Evolutionary conservation across 2,329 filamentous ascomycete genomes (phyloP).

Genomic region (Arthroderma sp.): DNA sequence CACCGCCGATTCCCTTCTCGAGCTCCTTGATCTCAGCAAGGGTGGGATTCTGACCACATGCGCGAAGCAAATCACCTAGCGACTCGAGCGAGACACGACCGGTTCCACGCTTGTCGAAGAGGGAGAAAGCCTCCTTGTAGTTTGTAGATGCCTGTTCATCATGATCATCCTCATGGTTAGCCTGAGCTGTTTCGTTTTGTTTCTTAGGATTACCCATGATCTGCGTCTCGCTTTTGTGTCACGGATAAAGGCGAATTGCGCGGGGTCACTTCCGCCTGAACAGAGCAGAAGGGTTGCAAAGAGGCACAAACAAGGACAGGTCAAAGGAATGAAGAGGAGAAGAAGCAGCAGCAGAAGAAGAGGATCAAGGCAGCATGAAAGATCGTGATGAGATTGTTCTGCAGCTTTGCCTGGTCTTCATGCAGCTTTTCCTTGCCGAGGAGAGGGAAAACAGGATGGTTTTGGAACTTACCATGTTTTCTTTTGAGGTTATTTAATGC

Average conservation of each 20-base stretch:
- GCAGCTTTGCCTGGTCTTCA: no score
- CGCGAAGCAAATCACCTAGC: conserved; percentile 85
- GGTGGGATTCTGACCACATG: conserved; percentile 96
- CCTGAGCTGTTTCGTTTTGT: neutral
- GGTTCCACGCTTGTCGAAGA: conserved; percentile 98
- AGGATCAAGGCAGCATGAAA: neutral
- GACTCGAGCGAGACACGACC: conserved; percentile 77
- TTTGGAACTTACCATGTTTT: no score
- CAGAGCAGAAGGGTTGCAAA: neutral
- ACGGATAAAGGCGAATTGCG: neutral
- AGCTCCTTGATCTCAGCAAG: conserved; percentile 83
- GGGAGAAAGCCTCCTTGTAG: conserved; percentile 99
- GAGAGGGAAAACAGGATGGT: no score
- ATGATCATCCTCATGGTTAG: conserved; percentile 11
- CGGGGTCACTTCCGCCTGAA: no score
- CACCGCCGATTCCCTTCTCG: conserved; percentile 75
- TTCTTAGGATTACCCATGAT: conserved; percentile 13
- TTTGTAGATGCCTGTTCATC: conserved; percentile 61
- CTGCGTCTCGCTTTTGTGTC: conserved; percentile 2
- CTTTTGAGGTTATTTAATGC: no score
- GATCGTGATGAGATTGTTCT: no score
- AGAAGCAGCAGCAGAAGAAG: neutral
- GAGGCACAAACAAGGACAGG: neutral
- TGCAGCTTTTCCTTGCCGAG: no score
- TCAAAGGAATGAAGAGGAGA: neutral